Base-by-base conservation (phyloP, 1,284 basidiomycete species). In the Peniophora sp. region DNA sequence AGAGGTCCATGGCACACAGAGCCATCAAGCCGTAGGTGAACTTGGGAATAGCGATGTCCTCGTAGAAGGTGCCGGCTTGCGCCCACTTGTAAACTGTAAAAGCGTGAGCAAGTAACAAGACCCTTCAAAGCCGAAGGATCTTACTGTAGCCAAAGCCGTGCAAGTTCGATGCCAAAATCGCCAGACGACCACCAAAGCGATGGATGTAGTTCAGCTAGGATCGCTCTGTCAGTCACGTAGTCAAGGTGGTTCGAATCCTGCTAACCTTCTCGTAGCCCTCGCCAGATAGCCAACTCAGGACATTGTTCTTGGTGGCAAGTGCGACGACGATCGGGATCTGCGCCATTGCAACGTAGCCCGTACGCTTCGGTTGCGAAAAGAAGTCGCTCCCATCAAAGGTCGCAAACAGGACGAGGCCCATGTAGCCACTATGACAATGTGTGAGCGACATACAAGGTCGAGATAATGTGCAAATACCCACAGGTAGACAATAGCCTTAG, bases 211-310 rank as follows among this genome's bases (percentile, higher is more conserved):
- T 91, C 34, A 92, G 70, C 80, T 88, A 44, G 47, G 24, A 45
- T 50, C n/a, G n/a, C n/a, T n/a, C n/a, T n/a, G n/a, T n/a, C n/a
- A n/a, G n/a, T n/a, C n/a, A 11, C 35, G 11, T n/a, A 36, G 35
- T 36, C 35, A 36, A 36, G 11, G 35, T n/a, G 35, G n/a, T n/a
- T n/a, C n/a, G n/a, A n/a, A n/a, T n/a, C n/a, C n/a, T n/a, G n/a
- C n/a, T n/a, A n/a, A 84, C 85, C 69, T 81, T 83, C 63, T 90
- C 85, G 60, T 92, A 91, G 3, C 85, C 83, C 52, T 82, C 67
- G 3, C 86, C 85, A 49, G 85, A 65, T 12, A 87, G 61, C 51
- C 73, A 69, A 1, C 85, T 78, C 10, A 86, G 62, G 17, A 85
- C 56, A 56, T 84, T 90, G 61, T 87, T 86, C 73, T 92, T 92